Evolutionary conservation across 1,284 basidiomycete genomes (phyloP).

Genomic region (Moesziomyces antarcticus): DNA sequence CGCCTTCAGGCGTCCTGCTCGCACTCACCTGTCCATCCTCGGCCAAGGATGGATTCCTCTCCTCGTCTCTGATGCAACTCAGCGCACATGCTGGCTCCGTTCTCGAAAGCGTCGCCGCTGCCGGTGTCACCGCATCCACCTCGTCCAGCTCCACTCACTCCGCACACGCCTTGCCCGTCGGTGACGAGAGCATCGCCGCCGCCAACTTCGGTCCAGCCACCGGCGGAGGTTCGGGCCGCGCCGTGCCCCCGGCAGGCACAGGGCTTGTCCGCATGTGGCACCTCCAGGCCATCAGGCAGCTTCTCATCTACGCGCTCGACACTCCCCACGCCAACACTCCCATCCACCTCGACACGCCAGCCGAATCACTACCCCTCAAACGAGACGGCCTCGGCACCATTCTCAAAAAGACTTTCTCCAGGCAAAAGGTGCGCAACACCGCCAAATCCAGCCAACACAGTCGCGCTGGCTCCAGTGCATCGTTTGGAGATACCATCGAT

Average conservation of each 20-base stretch:
- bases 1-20: conserved; percentile 42
- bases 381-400: conserved; percentile 29
- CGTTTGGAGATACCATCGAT: conserved; percentile 13
- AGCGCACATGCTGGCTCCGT: conserved; percentile 45
- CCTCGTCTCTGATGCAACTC: conserved; percentile 36
- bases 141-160: conserved; percentile 21
- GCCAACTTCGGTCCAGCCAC: conserved; percentile 48
- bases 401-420: conserved; percentile 43
- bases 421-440: conserved; percentile 6
- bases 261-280: conserved; percentile 58
- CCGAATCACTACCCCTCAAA: conserved; percentile 1
- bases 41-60: conserved; percentile 14
- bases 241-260: conserved; percentile 43
- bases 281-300: conserved; percentile 46
- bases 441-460: not conserved
- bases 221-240: conserved; percentile 44
- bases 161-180: conserved; percentile 8
- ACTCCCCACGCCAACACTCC: conserved; percentile 32
- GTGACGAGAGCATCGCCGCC: conserved; percentile 29
- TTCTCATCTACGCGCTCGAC: conserved; percentile 51
- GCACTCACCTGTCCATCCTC: conserved; percentile 42
- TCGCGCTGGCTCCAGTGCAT: conserved; percentile 4
- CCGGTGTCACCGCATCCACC: conserved; percentile 6
- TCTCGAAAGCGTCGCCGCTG: conserved; percentile 36
- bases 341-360: conserved; percentile 28